Base-by-base conservation (phyloP, 1,139 yeast genomes). In the Magnusiomyces fungicola region DNA sequence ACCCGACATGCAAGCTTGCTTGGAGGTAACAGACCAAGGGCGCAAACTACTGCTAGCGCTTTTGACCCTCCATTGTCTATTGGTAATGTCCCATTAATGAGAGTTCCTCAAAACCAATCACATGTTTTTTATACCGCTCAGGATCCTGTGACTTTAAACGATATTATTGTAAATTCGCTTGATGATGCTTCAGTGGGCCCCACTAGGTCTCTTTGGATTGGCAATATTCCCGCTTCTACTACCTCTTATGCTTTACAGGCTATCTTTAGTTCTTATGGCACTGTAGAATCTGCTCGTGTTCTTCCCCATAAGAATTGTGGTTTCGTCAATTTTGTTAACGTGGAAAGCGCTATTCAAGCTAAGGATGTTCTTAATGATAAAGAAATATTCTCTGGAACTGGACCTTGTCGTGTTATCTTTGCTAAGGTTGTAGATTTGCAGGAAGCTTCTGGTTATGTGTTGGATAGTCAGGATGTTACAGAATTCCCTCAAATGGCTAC, bases 301-400 rank as follows among this genome's bases (percentile, higher is more conserved):
- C 63, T 78, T 48, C 67, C 71, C 30, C 74, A 74, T 47, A 69
- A 74, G 46, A 73, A 73, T 50, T 71, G 76, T 60, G 94, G 94
- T 0, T 73, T 88, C 55, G 82, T 86, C 30, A 94, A 85, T 64
- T 89, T 87, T 66, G 72, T 77, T 3, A 71, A 75, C 36, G 69
- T 84, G 14, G 96, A 87, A 45, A 71, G 80, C 38, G 95, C 97
- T 12, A 79, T 85, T 74, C 76, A 74, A 43, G 87, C 95, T 46
- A 82, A 82, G 61, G 83, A 85, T 3, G 79, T 74, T 46, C 76
- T 89, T 61, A 85, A 84, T 61, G 95, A 89, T 55, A 80, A 82
- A 58, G 97, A 90, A 62, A 72, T 92, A 38, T 78, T 81, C 53
- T 84, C 90, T 0, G 96, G 95, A 29, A 54, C 65, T 33, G 75